These are phyloP conservation scores for Paraglomus brasilianum DNA, from an alignment of 192 early-diverging fungal genomes.

Conservation along the genomic window DNA sequence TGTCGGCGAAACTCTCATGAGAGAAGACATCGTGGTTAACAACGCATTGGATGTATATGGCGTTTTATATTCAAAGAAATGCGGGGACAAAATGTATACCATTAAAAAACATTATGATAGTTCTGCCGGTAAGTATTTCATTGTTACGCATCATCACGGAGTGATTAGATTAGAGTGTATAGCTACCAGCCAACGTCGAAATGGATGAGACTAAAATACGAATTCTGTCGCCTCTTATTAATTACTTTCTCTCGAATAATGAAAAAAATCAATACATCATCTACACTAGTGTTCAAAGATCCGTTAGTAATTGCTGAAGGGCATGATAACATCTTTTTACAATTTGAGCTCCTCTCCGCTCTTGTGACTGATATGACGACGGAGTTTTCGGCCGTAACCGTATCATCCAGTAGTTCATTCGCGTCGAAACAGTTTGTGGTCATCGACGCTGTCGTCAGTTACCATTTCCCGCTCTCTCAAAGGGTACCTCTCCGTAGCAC, in stretches of 20 bases:
- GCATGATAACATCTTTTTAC: constrained; percentile 9
- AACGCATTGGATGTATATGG: constrained; percentile 6
- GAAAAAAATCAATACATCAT: background rate
- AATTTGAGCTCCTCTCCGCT: background rate
- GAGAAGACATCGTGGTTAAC: constrained; percentile 16
- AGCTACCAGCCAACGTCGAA: background rate
- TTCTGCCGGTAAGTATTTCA: constrained; percentile 22
- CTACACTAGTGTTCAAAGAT: constrained; percentile 20
- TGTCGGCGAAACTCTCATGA: no score
- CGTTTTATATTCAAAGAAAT: constrained; percentile 21
- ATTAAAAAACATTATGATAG: constrained; percentile 8
- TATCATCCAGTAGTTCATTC: background rate
- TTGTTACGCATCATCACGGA: background rate
- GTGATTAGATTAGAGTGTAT: background rate
- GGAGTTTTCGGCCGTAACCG: constrained; percentile 13
- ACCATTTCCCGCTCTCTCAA: background rate
- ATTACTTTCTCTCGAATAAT: constrained; percentile 8
- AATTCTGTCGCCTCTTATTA: no score
- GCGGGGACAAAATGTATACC: background rate
- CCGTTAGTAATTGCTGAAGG: constrained; percentile 6
- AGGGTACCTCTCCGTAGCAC: background rate
- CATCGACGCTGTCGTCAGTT: constrained; percentile 24
- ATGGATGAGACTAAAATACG: no score
- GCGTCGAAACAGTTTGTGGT: constrained; percentile 19
- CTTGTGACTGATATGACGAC: constrained; percentile 4